Conservation (phyloP, 176 grass and related monocot species). For the Canna indica region DNA sequence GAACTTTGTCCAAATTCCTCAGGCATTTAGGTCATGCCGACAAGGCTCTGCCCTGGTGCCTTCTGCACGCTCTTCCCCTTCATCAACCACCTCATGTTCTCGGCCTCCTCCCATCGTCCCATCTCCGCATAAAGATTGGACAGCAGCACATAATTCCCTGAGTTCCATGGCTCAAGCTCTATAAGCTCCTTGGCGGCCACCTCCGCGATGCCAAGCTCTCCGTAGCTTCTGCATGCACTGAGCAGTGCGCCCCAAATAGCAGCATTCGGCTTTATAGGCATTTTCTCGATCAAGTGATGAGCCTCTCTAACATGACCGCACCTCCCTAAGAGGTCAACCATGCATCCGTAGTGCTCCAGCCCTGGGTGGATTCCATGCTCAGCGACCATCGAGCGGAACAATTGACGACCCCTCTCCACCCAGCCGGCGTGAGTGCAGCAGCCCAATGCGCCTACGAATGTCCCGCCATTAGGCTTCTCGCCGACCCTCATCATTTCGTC, state of each 20-base stretch:
- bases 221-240: constrained; percentile 31
- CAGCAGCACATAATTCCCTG: constrained; percentile 49
- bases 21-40: neutral
- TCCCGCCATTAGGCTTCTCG: constrained; percentile 34
- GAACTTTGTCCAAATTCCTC: too few species aligned
- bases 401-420: constrained; percentile 30
- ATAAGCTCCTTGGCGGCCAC: constrained; percentile 54
- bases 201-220: constrained; percentile 33
- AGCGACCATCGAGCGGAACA: constrained; percentile 34
- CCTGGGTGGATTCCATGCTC: constrained; percentile 22
- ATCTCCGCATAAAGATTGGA: constrained; percentile 48
- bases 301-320: constrained; percentile 40
- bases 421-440: constrained; percentile 45
- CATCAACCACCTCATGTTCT: constrained; percentile 36
- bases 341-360: constrained; percentile 49
- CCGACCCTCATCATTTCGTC: constrained; percentile 16
- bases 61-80: constrained; percentile 49
- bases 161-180: constrained; percentile 49
- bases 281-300: constrained; percentile 26
- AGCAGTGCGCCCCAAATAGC: constrained; percentile 47
- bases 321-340: constrained; percentile 58
- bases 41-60: constrained; percentile 36
- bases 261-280: constrained; percentile 46
- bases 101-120: constrained; percentile 39
- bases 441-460: constrained; percentile 44